A percentile compares a stretch with the other conserved stretches of the same genome.
Conservation (phyloP, 345 rosid genomes). For the Lepidium sativum region DNA sequence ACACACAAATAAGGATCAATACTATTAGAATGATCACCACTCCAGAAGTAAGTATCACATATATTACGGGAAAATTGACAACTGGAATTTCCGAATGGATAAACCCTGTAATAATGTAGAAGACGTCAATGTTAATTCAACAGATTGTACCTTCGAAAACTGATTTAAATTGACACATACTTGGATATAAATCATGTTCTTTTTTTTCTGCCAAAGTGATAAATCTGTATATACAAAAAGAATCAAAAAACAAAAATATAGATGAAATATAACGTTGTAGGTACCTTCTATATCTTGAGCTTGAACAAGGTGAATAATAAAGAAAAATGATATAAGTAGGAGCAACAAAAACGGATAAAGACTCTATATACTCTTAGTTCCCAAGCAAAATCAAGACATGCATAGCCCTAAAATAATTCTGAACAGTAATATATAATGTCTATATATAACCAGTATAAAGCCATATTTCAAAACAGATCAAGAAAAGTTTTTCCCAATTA, state of each 20-base stretch:
- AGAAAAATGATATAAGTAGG: not conserved
- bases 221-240: too few relatives aligned
- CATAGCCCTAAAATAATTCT: too few relatives aligned
- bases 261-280: not conserved
- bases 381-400: not conserved
- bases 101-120: conserved; percentile 3
- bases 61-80: not conserved
- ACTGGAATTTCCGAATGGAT: conserved; percentile 1
- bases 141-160: too few relatives aligned
- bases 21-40: not conserved
- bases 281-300: conserved; percentile 8
- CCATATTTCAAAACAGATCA: not conserved
- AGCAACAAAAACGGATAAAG: not conserved
- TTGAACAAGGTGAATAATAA: not conserved
- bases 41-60: not conserved
- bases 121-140: not conserved
- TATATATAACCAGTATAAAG: not conserved
- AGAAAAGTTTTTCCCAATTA: not conserved
- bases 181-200: too few relatives aligned
- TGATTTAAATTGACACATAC: too few relatives aligned
- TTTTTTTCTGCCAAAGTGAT: too few relatives aligned
- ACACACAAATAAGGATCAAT: not conserved
- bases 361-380: not conserved
- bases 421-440: too few relatives aligned
- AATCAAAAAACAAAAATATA: not conserved